Base-by-base conservation (phyloP, 2,329 filamentous ascomycete species). In the Colletotrichum melonis region DNA sequence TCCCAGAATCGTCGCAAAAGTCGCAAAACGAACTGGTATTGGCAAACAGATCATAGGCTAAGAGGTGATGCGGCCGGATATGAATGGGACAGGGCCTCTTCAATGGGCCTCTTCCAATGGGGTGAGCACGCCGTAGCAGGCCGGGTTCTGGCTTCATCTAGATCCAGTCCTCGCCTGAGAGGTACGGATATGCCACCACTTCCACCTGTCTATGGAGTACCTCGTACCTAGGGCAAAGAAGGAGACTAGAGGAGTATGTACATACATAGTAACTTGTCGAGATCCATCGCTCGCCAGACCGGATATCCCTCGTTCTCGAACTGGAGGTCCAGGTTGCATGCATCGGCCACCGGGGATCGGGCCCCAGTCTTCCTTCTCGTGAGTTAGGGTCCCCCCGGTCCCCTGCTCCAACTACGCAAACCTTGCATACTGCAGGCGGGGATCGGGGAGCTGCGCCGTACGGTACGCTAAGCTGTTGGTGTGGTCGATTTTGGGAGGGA, bases 381-480 rank as follows among this genome's bases (percentile, higher is more conserved):
- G 26, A 49, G 60, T 30, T 54, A 63, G 69, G 59, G 24, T 24
- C 54, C 24, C 46, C 64, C 64, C 24, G 9, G 35, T 24, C 38
- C 38, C 56, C 46, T 54, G 46, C 49, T 30, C 58, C 16, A 57
- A 63, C 64, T 35, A 28, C 52, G 38, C 7, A 22, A 32, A 19
- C 30, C 59, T 64, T 49, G 60, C 32, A 46, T 35, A 9, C 26
- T 55, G 22, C 59, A 56, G 59, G 54, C 54, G 59, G 30, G 59
- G 59, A 72, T 69, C 69, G 65, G 52, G 58, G 58, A 52, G 59
- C 64, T 69, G 30, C 38, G 38, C 65, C 58, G 65, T 64, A 35
- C 54, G 66, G 55, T 54, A 56, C 66, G 63, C 58, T 11, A n/a
- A 46, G 19, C 60, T 49, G 28, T 8, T 63, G 19, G 26, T n/a